Base-by-base conservation (phyloP, 371 early-diverging fungal species). In the Mucor irregularis region DNA sequence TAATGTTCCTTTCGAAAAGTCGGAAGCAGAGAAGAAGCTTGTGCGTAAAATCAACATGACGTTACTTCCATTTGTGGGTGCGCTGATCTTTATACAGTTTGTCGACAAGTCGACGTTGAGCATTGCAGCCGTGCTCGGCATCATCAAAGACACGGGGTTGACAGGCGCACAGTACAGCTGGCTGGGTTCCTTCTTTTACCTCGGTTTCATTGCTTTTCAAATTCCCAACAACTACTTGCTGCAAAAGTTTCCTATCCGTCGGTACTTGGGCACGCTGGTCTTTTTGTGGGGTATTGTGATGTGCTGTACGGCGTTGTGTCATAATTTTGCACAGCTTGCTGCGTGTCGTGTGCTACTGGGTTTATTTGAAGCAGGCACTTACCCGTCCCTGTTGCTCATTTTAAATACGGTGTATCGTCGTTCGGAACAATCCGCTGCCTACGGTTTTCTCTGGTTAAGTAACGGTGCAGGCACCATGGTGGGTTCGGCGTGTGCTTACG, bases 221-320 rank as follows among this genome's bases (percentile, higher is more conserved):
- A 17, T 50, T 33, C 49, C 50, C 13, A 76, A 73, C 34, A 68
- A 68, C 19, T 59, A 66, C 21, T 49, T 70, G 8, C 34, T 76
- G 2, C 76, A 76, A 51, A 63, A 64, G 33, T 42, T 76, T 0
- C 68, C 66, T 11, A 61, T 61, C 13, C 60, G 47, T 2, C 57
- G 51, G 24, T 71, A 73, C 22, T 52, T 73, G 24, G 68, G 69
- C 3, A 31, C 39, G 3, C 24, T 73, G 16, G 24, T 73, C 4
- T 21, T 71, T 5, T 7, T 70, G 6, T 73, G 73, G 73, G 76
- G 76, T 24, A 35, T 53, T 10, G 67, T 64, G 3, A 45, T 73
- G 65, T 31, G 52, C 5, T 44, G 42, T 16, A 69, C 71, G 3
- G 25, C 69, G 1, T 16, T 69, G 13, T 63, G 62, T 21, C 28